Conservation (phyloP, 2,329 filamentous ascomycete species). For the Aspergillus tamarii region DNA sequence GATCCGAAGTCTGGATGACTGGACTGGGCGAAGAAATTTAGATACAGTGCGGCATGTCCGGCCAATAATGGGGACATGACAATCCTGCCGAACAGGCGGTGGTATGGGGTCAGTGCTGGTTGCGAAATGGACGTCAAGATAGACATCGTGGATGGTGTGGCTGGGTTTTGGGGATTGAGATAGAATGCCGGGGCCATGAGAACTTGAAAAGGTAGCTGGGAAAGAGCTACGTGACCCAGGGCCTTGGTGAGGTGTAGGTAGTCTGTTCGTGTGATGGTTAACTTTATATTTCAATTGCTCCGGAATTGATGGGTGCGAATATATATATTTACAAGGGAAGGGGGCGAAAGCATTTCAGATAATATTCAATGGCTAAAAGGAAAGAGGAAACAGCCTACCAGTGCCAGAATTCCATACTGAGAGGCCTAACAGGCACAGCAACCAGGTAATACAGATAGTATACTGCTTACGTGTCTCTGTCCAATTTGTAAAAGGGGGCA, state of each 20-base stretch:
- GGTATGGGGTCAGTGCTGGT: constrained; percentile 58
- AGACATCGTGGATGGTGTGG: constrained; percentile 53
- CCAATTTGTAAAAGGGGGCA: constrained; percentile 47
- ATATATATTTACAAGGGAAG: neutral
- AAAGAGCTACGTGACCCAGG: constrained; percentile 61
- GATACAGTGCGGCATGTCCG: constrained; percentile 58
- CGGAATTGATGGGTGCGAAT: neutral
- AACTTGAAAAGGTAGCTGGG: constrained; percentile 64
- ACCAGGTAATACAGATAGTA: constrained; percentile 53
- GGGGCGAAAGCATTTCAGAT: neutral
- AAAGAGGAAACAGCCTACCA: constrained; percentile 45
- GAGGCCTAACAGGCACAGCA: constrained; percentile 56
- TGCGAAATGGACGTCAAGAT: constrained; percentile 58
- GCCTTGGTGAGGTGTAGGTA: constrained; percentile 67
- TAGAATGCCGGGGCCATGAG: constrained; percentile 52
- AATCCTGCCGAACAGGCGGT: constrained; percentile 61
- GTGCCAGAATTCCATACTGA: constrained; percentile 56
- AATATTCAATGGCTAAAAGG: neutral
- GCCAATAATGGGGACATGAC: constrained; percentile 55
- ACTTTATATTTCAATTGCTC: neutral
- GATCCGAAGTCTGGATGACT: constrained; percentile 39
- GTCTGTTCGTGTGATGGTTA: constrained; percentile 45
- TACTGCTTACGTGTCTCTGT: constrained; percentile 56
- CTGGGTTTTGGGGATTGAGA: constrained; percentile 49
- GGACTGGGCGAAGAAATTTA: constrained; percentile 59